Evolutionary conservation across 2,329 filamentous ascomycete species (phyloP).

Genomic region (Microdochium bolleyi): DNA sequence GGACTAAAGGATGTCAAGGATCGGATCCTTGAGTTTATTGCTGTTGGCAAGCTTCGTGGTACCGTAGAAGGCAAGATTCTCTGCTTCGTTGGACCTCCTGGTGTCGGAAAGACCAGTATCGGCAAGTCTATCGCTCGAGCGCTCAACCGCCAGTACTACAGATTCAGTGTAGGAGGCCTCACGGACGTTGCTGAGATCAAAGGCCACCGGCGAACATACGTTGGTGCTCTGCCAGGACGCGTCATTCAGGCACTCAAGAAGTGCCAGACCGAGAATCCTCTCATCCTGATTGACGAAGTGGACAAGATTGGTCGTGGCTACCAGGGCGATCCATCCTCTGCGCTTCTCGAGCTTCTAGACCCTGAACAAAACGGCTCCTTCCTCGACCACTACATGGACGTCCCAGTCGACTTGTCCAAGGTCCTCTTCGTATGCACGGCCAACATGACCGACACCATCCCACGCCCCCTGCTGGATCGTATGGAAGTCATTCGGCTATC

Average conservation of each 20-base stretch:
- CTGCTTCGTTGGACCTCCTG: conserved; percentile 93
- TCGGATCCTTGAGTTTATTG: conserved; percentile 95
- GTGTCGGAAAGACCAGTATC: conserved; percentile 97
- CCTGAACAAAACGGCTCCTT: conserved; percentile 97
- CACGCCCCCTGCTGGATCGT: conserved; percentile 82
- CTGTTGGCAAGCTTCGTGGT: conserved; percentile 91
- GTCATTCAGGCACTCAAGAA: conserved; percentile 99
- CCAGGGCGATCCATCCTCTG: conserved; percentile 92
- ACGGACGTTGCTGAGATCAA: conserved; percentile 99
- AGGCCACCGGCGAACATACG: conserved; percentile 91
- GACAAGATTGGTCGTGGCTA: conserved; percentile 97
- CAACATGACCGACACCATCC: conserved; percentile 98
- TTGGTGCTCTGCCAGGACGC: conserved; percentile 87
- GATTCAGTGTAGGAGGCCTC: conserved; percentile 93
- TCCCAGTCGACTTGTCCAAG: conserved; percentile 94
- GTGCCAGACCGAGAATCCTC: conserved; percentile 95
- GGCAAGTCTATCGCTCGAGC: conserved; percentile 96
- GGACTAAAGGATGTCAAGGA: conserved; percentile 98
- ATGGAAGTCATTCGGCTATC: conserved; percentile 98
- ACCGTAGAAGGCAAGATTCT: conserved; percentile 98
- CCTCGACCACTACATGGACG: conserved; percentile 97
- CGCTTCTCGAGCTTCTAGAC: conserved; percentile 85
- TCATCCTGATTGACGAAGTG: conserved; percentile 94
- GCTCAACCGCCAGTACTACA: conserved; percentile 92
- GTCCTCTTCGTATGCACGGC: conserved; percentile 98